These are phyloP conservation scores for Nigrospora sphaerica DNA, from an alignment of 2,329 filamentous ascomycete species.

Conservation along the genomic window DNA sequence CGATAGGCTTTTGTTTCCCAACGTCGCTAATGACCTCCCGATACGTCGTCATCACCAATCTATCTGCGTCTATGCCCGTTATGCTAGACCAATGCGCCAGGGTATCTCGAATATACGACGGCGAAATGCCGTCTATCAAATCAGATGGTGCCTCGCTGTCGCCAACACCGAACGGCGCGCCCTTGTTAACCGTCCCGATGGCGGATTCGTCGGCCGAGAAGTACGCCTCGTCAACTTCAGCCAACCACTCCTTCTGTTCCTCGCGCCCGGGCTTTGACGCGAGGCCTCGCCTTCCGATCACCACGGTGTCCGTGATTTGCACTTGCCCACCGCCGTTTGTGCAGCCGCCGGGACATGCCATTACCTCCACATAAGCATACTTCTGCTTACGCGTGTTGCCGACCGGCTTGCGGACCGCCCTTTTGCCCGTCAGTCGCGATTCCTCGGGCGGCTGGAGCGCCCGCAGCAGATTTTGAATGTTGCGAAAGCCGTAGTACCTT, in stretches of 20 bases:
- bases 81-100: slow-evolving; percentile 69
- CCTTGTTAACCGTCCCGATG: slow-evolving; percentile 10
- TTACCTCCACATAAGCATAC: slow-evolving; percentile 93
- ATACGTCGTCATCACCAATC: slow-evolving; percentile 78
- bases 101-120: slow-evolving; percentile 56
- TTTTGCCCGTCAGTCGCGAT: slow-evolving; percentile 75
- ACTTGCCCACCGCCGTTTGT: slow-evolving; percentile 97
- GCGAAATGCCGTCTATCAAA: slow-evolving; percentile 59
- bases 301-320: slow-evolving; percentile 72
- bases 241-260: slow-evolving; percentile 82
- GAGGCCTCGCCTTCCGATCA: slow-evolving; percentile 40
- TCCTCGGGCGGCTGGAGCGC: slow-evolving; percentile 73
- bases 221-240: slow-evolving; percentile 80
- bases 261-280: slow-evolving; percentile 57
- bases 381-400: slow-evolving; percentile 54
- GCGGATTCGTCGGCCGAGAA: slow-evolving; percentile 64
- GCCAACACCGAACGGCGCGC: slow-evolving; percentile 7
- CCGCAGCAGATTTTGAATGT: slow-evolving; percentile 97
- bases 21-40: slow-evolving; percentile 92
- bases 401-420: slow-evolving; percentile 53
- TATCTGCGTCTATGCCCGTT: slow-evolving; percentile 64
- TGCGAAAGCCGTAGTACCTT: slow-evolving; percentile 93
- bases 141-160: slow-evolving; percentile 24
- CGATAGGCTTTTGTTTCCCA: slow-evolving; percentile 63
- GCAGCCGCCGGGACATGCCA: slow-evolving; percentile 98